Base-by-base conservation (phyloP, 2,329 filamentous ascomycete species). In the Ceratocystis ficicola region DNA sequence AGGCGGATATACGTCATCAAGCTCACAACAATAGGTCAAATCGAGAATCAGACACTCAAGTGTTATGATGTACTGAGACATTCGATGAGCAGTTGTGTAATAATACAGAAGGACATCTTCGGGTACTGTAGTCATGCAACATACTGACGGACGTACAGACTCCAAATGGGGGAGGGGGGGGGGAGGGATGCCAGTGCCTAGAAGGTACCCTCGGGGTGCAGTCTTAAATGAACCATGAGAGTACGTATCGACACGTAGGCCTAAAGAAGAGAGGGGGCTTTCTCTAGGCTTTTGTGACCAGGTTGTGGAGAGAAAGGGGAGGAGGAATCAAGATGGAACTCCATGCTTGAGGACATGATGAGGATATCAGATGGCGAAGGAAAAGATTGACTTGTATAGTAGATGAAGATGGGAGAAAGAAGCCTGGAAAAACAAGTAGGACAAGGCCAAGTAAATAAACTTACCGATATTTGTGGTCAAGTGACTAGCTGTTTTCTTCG, bases 1-100 rank as follows among this genome's bases (percentile, higher is more conserved):
- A 30, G 52, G 25, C 52, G 52, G 28, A 57, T 57, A 57, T 57
- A 57, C 52, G 52, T 57, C 52, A 57, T 57, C 52, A 30, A n/a
- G 22, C 28, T 22, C 20, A 57, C 28, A 32, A n/a, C 52, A 57
- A 57, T 57, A 32, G 28, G 52, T 32, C 52, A 30, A 57, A 57
- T 57, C 52, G 52, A 30, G 52, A 57, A 57, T 15, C 28, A 57
- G 28, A 57, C 28, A 57, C 52, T 5, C 7, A 5, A 57, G 52
- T 57, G 12, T n/a, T 30, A 57, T 57, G 52, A 32, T 57, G 52
- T 17, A 32, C 52, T 57, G 52, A 57, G 52, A 57, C 52, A 57
- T 15, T 12, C 28, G 52, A 57, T 57, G 52, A 57, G 52, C 12
- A 57, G 20, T n/a, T 32, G 52, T 57, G 52, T 57, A 57, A 57